phyloP scores from a whole-genome alignment of 192 early-diverging fungal genomes.

The Rhizophagus sp. region DNA sequence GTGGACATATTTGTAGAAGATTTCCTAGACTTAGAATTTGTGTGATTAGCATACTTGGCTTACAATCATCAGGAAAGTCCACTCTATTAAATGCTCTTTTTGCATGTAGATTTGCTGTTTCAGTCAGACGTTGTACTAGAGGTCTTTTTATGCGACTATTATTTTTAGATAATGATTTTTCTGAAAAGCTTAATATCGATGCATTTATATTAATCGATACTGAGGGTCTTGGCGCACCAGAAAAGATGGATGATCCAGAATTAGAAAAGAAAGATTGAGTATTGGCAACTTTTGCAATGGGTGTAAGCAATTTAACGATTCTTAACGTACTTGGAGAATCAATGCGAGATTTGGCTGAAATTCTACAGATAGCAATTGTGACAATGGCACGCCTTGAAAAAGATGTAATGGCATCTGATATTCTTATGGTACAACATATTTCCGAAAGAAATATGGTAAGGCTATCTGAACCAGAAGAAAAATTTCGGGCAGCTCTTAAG shows the following conservation, averaged over 20 bases:
- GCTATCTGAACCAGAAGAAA: not conserved
- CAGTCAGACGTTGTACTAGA: conserved; percentile 23
- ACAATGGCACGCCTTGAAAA: not conserved
- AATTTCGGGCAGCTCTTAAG: conserved; percentile 14
- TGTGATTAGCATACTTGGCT: conserved; percentile 28
- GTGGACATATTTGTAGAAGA: not conserved
- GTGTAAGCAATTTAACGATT: conserved; percentile 13
- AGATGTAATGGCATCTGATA: not conserved
- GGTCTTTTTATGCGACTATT: conserved; percentile 28
- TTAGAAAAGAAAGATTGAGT: conserved; percentile 12
- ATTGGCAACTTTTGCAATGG: conserved; percentile 11
- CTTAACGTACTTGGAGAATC: conserved; percentile 11
- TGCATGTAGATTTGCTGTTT: conserved; percentile 29
- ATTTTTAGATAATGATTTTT: conserved; percentile 27
- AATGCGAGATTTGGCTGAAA: not conserved
- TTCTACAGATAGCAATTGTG: not conserved
- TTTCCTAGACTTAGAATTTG: conserved; percentile 24
- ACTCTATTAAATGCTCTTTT: conserved; percentile 31
- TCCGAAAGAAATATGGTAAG: not conserved
- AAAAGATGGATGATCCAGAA: conserved; percentile 1
- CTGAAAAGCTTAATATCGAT: conserved; percentile 22
- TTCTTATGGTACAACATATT: conserved; percentile 13
- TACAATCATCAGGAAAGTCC: conserved; percentile 32
- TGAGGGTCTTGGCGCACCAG: conserved; percentile 17
- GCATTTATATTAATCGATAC: conserved; percentile 24